phyloP scores from a whole-genome alignment of 2,329 filamentous ascomycete species.

The Fusarium agapanthi region DNA sequence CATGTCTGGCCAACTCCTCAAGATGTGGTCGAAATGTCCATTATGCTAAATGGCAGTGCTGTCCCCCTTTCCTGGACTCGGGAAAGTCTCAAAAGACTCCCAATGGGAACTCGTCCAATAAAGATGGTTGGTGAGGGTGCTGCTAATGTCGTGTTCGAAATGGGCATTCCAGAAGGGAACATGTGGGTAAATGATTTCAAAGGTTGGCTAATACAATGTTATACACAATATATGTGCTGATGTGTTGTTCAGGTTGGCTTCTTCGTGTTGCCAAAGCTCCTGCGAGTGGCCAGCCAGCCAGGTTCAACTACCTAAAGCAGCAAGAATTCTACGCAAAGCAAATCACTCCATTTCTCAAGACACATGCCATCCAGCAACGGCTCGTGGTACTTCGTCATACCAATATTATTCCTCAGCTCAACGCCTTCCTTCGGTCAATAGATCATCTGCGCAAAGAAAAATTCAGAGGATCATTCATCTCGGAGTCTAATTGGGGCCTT shows the following conservation, averaged over 20 bases:
- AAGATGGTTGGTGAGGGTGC: constrained; percentile 72
- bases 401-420: constrained; percentile 56
- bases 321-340: constrained; percentile 48
- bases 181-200: constrained; percentile 45
- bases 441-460: constrained; percentile 56
- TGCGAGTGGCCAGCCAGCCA: constrained; percentile 41
- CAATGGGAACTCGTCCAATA: constrained; percentile 46
- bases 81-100: constrained; percentile 45
- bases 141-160: constrained; percentile 78
- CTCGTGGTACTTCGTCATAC: constrained; percentile 49
- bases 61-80: constrained; percentile 38
- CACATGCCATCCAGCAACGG: constrained; percentile 49
- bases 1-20: constrained; percentile 41
- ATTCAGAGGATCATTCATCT: constrained; percentile 60
- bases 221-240: constrained; percentile 20
- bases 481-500: constrained; percentile 69
- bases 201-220: constrained; percentile 43
- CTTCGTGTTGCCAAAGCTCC: constrained; percentile 53
- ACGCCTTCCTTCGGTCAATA: constrained; percentile 60
- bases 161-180: constrained; percentile 53
- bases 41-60: constrained; percentile 40
- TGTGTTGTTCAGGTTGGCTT: constrained; percentile 44
- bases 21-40: constrained; percentile 41
- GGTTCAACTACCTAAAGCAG: constrained; percentile 51
- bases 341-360: constrained; percentile 48